These are phyloP conservation scores for Pleurotus eryngii DNA, from an alignment of 768 basidiomycete genomes.

Conservation along the genomic window DNA sequence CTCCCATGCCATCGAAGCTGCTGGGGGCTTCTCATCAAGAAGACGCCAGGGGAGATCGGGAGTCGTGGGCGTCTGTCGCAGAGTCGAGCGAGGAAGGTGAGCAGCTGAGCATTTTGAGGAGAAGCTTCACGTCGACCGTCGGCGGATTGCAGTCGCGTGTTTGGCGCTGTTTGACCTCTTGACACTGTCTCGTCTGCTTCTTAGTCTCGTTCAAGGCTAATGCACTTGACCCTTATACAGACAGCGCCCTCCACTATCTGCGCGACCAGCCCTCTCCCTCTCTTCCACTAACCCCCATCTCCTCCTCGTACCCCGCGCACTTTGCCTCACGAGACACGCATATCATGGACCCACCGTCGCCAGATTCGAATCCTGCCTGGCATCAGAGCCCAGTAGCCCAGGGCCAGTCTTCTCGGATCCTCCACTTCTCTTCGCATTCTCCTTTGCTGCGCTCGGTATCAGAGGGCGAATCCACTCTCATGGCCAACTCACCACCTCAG, in stretches of 20 bases:
- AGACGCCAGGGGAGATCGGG: conserved; percentile 12
- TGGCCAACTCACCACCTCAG: conserved; percentile 18
- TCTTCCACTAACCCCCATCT: conserved; percentile 30
- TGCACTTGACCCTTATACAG: neutral
- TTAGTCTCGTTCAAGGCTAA: neutral
- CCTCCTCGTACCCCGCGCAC: conserved; percentile 30
- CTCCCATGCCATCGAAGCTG: conserved; percentile 28
- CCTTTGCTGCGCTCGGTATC: conserved; percentile 35
- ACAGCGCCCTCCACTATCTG: conserved; percentile 22
- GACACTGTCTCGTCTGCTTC: neutral
- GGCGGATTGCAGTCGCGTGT: neutral
- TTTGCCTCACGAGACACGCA: conserved; percentile 25
- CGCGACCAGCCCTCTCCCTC: conserved; percentile 26
- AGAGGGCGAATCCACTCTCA: conserved; percentile 32
- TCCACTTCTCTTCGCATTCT: conserved; percentile 22
- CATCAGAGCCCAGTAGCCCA: conserved; percentile 14
- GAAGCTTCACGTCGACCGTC: neutral
- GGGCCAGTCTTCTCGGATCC: conserved; percentile 4
- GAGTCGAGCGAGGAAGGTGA: conserved; percentile 3
- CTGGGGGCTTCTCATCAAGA: conserved; percentile 18
- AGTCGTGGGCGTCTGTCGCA: neutral
- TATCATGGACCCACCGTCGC: conserved; percentile 9
- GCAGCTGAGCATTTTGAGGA: neutral
- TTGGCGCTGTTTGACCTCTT: neutral
- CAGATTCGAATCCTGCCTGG: neutral